phyloP scores from a whole-genome alignment of 176 grass and related monocot genomes.

The Cenchrus fungigraminus region DNA sequence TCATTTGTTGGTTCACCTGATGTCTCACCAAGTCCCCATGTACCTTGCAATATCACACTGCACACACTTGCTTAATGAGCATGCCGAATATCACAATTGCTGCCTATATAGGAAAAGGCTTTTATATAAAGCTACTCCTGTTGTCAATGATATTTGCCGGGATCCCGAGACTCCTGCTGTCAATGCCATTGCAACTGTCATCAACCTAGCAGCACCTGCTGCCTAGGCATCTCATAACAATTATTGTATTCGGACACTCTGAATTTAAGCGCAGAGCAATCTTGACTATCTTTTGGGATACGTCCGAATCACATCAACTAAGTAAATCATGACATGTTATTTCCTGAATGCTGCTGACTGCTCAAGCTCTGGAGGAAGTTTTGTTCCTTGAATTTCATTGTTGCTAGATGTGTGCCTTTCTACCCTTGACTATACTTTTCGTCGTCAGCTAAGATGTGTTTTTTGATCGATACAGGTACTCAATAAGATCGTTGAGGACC shows the following conservation, averaged over 20 bases:
- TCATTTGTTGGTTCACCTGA: not conserved
- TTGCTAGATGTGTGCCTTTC: not conserved
- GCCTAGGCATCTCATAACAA: not conserved
- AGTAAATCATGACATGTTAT: not conserved
- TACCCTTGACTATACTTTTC: not conserved
- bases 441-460: not conserved
- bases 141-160: not conserved
- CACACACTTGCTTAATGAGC: not conserved
- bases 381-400: not conserved
- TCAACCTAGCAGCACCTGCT: not conserved
- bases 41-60: not conserved
- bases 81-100: no score
- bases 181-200: not conserved
- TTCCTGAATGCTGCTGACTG: not conserved
- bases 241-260: not conserved
- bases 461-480: conserved; percentile 63
- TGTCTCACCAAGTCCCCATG: not conserved
- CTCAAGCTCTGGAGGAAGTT: not conserved
- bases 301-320: not conserved
- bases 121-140: not conserved
- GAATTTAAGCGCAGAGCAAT: not conserved
- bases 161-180: not conserved
- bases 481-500: conserved; percentile 95
- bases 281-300: not conserved
- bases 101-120: not conserved